Evolutionary conservation across 2,329 filamentous ascomycete genomes (phyloP), one percentile per base, ranked within the genome.

Genomic region (Exophiala sp.): DNA sequence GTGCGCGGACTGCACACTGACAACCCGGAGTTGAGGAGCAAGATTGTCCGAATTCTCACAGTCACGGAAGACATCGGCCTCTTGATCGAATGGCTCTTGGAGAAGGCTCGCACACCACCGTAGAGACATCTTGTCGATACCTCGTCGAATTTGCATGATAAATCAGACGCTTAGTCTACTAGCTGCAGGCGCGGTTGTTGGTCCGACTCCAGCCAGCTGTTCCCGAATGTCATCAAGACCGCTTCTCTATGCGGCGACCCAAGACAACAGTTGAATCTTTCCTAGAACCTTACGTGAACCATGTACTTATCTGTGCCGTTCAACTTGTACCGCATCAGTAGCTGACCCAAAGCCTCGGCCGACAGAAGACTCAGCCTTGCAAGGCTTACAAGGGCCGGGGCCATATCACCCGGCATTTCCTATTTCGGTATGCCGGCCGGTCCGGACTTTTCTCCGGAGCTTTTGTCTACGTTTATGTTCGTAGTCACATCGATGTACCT

Each of bases 61-160:
- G 61, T 63, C 19, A 70, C 68, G n/a, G 70, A 73, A 54, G 70
- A 73, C 60, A 56, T 73, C 47, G 68, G 70, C 13, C 61, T 68
- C 34, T 49, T 70, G 32, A 68, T 73, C 21, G 70, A 72, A 63
- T 73, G 70, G 68, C 63, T 70, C 50, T 51, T 69, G 8, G 42
- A 46, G 27, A 46, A 53, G 39, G 23, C 39, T 50, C 23, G 29
- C 37, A 30, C 21, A 3, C 30, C 21, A 21, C 14, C 13, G 34
- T 44, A n/a, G 32, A 16, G 16, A 9, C 18, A 38, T 11, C 16
- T 7, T n/a, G 29, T n/a, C 29, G 3, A 32, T n/a, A 27, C n/a
- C 14, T 30, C 34, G 16, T 18, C 24, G 39, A 30, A n/a, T 3
- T 21, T 2, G 11, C 19, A 16, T 13, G 27, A 9, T 18, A 4